A percentile compares a stretch with the other conserved stretches of the same genome.
phyloP scores from a whole-genome alignment of 164 flowering plant species.

The Santalum album region DNA sequence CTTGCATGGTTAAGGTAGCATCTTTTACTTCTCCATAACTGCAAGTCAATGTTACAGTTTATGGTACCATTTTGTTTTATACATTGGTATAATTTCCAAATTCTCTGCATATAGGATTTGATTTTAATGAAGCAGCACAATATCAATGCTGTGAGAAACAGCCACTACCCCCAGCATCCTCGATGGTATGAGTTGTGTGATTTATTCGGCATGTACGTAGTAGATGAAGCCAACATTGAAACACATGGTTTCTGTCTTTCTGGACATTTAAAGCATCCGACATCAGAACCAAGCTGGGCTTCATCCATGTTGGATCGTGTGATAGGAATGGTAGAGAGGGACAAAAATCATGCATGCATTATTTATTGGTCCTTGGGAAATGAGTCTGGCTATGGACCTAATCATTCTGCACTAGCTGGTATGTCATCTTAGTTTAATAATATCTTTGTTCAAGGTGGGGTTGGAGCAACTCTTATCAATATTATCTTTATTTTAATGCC shows the following conservation, averaged over 20 bases:
- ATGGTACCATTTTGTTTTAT: background rate
- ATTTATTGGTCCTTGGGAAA: slow-evolving; percentile 93
- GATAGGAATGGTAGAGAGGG: slow-evolving; percentile 95
- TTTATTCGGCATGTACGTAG: slow-evolving; percentile 93
- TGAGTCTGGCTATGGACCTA: slow-evolving; percentile 91
- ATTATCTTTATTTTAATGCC: too few relatives aligned
- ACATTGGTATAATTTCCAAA: background rate
- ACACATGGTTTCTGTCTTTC: slow-evolving; percentile 82
- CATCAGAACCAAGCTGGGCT: slow-evolving; percentile 77
- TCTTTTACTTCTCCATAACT: background rate
- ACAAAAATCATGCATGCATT: slow-evolving; percentile 94
- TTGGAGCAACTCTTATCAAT: too few relatives aligned
- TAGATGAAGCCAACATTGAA: slow-evolving; percentile 98
- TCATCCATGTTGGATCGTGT: slow-evolving; percentile 86
- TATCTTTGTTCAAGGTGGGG: too few relatives aligned
- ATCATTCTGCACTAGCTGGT: slow-evolving; percentile 90
- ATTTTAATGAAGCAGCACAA: slow-evolving; percentile 90
- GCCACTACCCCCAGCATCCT: slow-evolving; percentile 98
- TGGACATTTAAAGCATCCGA: slow-evolving; percentile 60
- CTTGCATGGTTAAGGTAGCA: slow-evolving; percentile 89
- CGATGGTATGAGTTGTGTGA: slow-evolving; percentile 97
- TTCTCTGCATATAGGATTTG: slow-evolving; percentile 55
- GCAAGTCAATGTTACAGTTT: background rate
- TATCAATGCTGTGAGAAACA: slow-evolving; percentile 94
- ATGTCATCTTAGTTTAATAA: slow-evolving; percentile 10